These are phyloP conservation scores for Nemania sp. DNA, from an alignment of 2,329 filamentous ascomycete genomes.

Conservation along the genomic window DNA sequence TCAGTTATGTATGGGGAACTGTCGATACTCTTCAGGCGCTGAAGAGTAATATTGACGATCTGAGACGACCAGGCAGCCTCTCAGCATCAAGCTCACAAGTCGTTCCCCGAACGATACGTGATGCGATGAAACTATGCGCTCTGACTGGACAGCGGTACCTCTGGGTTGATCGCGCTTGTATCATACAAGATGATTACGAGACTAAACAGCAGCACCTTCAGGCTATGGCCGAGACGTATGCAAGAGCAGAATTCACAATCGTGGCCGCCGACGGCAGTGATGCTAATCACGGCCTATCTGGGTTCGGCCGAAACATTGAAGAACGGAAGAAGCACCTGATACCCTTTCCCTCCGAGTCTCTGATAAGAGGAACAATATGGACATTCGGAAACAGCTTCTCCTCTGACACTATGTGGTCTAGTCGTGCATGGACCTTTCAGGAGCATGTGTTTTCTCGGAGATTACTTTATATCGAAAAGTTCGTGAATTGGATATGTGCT, in stretches of 20 bases:
- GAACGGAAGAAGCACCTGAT: conserved; percentile 10
- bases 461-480: conserved; percentile 13
- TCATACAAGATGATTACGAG: conserved; percentile 8
- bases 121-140: conserved; percentile 10
- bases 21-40: conserved; percentile 8
- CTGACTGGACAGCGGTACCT: conserved; percentile 10
- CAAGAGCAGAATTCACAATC: conserved; percentile 12
- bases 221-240: conserved; percentile 11
- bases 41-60: conserved; percentile 4
- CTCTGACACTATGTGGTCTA: conserved; percentile 10
- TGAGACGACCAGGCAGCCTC: conserved; percentile 7
- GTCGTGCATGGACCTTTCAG: conserved; percentile 17
- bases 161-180: conserved; percentile 16
- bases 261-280: conserved; percentile 12
- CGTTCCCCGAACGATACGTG: conserved; percentile 9
- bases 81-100: neutral
- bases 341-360: conserved; percentile 11
- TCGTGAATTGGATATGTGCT: conserved; percentile 10
- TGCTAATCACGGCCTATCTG: conserved; percentile 11
- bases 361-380: conserved; percentile 1
- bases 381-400: neutral
- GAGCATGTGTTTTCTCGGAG: conserved; percentile 15
- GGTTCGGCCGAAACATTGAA: conserved; percentile 1
- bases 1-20: conserved; percentile 17
- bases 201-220: conserved; percentile 2